A percentile compares a stretch with the other conserved stretches of the same genome.
phyloP scores from a whole-genome alignment of 2,329 filamentous ascomycete species.

The Clonostachys byssicola region DNA sequence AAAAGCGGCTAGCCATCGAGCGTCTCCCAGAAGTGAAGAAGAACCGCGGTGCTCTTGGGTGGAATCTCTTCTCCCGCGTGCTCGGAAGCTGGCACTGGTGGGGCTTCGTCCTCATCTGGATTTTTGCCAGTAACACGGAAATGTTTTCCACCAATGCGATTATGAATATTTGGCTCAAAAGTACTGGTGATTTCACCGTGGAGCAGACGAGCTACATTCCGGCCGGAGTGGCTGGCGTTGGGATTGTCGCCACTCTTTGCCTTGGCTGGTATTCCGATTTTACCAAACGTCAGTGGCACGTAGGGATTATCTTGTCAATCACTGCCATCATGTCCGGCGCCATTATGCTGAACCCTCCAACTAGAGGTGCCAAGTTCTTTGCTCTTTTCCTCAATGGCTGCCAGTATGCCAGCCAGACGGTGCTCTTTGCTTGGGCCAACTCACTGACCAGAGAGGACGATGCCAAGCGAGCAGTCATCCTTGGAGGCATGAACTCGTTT shows the following conservation, averaged over 20 bases:
- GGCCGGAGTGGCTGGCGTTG: slow-evolving; percentile 19
- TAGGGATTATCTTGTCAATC: slow-evolving; percentile 4
- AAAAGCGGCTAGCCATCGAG: slow-evolving; percentile 13
- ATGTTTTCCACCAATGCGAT: slow-evolving; percentile 5
- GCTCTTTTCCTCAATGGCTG: slow-evolving; percentile 6
- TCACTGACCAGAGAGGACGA: slow-evolving; percentile 5
- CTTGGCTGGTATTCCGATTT: not conserved
- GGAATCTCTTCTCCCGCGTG: slow-evolving; percentile 1
- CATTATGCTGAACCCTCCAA: slow-evolving; percentile 7
- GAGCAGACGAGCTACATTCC: slow-evolving; percentile 45
- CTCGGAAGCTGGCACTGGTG: not conserved
- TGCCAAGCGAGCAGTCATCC: slow-evolving; percentile 6
- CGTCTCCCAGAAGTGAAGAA: slow-evolving; percentile 2
- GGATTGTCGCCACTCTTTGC: slow-evolving; percentile 1
- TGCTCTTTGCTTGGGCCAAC: slow-evolving; percentile 9
- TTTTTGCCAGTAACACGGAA: slow-evolving; percentile 1
- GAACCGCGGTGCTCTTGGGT: slow-evolving; percentile 1
- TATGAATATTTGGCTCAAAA: slow-evolving; percentile 16
- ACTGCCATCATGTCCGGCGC: slow-evolving; percentile 5
- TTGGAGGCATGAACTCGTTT: slow-evolving; percentile 6
- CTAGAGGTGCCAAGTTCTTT: slow-evolving; percentile 3
- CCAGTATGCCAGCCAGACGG: slow-evolving; percentile 4
- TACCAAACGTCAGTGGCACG: slow-evolving; percentile 4
- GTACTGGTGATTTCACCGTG: slow-evolving; percentile 17
- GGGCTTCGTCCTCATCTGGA: slow-evolving; percentile 1